A percentile compares a stretch with the other conserved stretches of the same genome.
Evolutionary conservation across 2,329 filamentous ascomycete genomes (phyloP).

Genomic region (Apiospora pterosperma): DNA sequence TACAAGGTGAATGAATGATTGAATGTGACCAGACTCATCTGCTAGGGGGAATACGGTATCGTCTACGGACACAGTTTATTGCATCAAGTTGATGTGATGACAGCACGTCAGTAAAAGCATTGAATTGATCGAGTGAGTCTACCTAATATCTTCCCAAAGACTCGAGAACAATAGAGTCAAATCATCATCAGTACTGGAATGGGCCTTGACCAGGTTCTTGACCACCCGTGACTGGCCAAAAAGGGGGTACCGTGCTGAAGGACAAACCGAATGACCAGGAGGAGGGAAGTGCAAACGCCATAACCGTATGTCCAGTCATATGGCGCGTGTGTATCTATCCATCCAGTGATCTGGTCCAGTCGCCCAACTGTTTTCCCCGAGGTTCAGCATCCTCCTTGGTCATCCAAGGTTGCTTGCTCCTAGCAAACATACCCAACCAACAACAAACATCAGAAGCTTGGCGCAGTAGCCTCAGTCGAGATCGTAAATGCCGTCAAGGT

Average conservation of each 20-base stretch:
- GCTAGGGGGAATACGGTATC: background rate
- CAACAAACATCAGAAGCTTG: background rate
- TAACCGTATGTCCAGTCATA: background rate
- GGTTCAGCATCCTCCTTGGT: background rate
- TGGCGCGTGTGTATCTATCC: background rate
- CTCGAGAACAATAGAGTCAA: background rate
- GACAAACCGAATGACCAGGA: background rate
- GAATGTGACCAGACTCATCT: background rate
- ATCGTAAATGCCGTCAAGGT: background rate
- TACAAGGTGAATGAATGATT: background rate
- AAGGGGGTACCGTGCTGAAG: background rate
- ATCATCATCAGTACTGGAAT: background rate
- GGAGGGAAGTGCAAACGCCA: background rate
- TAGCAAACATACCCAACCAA: background rate
- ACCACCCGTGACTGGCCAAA: background rate
- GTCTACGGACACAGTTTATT: background rate
- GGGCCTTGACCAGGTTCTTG: background rate
- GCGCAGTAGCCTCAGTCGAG: background rate
- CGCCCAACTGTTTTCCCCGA: background rate
- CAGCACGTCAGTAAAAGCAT: background rate
- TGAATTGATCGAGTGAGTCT: background rate
- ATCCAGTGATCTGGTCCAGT: background rate
- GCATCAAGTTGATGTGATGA: background rate
- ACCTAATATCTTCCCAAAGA: background rate
- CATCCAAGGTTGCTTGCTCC: background rate